These are phyloP conservation scores for Phytophthora sp. DNA, from an alignment of 352 stramenopile species.

Conservation along the genomic window DNA sequence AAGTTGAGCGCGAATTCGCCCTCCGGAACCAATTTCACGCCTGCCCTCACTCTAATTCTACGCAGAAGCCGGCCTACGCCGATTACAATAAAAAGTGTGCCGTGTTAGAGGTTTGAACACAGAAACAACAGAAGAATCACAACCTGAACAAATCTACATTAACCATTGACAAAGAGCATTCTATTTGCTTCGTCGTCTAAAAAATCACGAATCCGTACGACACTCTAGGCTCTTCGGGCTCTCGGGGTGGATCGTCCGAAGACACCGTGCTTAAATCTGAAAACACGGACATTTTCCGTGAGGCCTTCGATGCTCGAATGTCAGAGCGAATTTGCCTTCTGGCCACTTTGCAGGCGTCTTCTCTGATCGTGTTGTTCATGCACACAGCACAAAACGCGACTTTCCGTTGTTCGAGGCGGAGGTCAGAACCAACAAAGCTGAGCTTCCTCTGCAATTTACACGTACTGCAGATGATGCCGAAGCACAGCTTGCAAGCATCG, in stretches of 20 bases:
- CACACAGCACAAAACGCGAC: constrained; percentile 36
- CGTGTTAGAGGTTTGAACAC: too few relatives aligned
- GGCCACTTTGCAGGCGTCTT: constrained; percentile 3
- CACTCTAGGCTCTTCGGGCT: constrained; percentile 3
- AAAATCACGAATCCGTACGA: constrained; percentile 32
- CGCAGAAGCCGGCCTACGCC: too few relatives aligned
- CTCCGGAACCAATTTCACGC: too few relatives aligned
- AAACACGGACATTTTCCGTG: constrained; percentile 5
- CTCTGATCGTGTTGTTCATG: constrained; percentile 14
- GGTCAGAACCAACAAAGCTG: constrained; percentile 22
- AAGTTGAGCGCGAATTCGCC: too few relatives aligned
- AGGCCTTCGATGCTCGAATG: constrained; percentile 1
- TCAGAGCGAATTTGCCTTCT: constrained; percentile 17
- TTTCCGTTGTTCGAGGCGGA: constrained; percentile 20
- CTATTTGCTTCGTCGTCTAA: too few relatives aligned
- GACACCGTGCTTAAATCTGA: constrained; percentile 24
- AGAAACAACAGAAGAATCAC: too few relatives aligned
- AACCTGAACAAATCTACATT: too few relatives aligned
- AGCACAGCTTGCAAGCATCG: constrained; percentile 25
- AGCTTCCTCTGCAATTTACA: constrained; percentile 29
- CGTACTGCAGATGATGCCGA: constrained; percentile 16
- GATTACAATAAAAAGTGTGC: too few relatives aligned
- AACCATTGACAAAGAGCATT: too few relatives aligned
- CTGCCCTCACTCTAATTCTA: too few relatives aligned
- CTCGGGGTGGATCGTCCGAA: neutral